Evolutionary conservation across 1,284 basidiomycete species (phyloP).

Genomic region (Neolentinus lepideus): DNA sequence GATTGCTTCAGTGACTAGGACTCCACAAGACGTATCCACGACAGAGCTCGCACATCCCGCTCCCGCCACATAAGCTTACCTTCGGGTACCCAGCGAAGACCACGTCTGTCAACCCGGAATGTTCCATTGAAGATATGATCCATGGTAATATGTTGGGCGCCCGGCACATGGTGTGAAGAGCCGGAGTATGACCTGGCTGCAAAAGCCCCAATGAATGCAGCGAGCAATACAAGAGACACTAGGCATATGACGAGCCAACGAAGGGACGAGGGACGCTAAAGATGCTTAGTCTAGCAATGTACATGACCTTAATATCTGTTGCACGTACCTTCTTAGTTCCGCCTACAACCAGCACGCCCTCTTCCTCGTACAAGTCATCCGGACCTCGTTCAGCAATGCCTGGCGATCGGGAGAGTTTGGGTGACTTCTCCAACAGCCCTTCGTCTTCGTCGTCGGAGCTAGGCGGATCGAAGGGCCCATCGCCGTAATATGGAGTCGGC

Average conservation of each 20-base stretch:
- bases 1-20: too few species aligned
- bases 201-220: slow-evolving; percentile 59
- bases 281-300: slow-evolving; percentile 1
- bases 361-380: slow-evolving; percentile 17
- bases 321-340: slow-evolving; percentile 23
- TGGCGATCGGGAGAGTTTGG: background rate
- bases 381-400: background rate
- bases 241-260: slow-evolving; percentile 50
- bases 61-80: slow-evolving; percentile 37
- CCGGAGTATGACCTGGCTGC: slow-evolving; percentile 66
- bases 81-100: slow-evolving; percentile 81
- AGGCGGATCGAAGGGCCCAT: slow-evolving; percentile 64
- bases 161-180: slow-evolving; percentile 40
- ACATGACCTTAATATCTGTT: background rate
- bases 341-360: slow-evolving; percentile 26
- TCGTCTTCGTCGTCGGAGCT: slow-evolving; percentile 65
- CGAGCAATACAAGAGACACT: slow-evolving; percentile 42
- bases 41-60: too few species aligned
- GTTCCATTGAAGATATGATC: slow-evolving; percentile 90
- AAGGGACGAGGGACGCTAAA: slow-evolving; percentile 39
- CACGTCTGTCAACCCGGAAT: slow-evolving; percentile 42
- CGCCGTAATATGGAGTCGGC: slow-evolving; percentile 56
- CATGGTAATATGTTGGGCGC: slow-evolving; percentile 68
- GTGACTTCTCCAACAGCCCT: slow-evolving; percentile 26
- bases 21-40: too few species aligned